Evolutionary conservation across 2,329 filamentous ascomycete species (phyloP), one percentile per base, ranked within the genome.

Genomic region (Fusarium gaditjirri): DNA sequence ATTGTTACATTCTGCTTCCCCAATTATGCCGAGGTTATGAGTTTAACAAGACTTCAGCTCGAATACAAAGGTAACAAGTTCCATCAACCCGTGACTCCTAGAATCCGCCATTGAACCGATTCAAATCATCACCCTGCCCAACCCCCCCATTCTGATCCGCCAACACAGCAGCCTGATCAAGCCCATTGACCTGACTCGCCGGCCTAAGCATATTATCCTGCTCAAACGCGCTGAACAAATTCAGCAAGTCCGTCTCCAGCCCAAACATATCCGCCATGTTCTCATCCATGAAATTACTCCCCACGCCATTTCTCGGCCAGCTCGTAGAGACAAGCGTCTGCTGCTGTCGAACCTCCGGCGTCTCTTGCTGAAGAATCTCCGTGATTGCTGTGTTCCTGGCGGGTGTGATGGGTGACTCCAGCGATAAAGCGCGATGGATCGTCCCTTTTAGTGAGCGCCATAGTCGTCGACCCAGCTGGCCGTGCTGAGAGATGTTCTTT

Each of bases 181-280:
- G n/a, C 14, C 41, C 52, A 10, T 39, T 46, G 8, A 46, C 17
- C 43, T 58, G 59, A 10, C 35, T 21, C 27, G 17, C 31, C 19
- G 49, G 33, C 25, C 53, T 58, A 6, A 61, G 19, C 41, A 61
- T 59, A 14, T 47, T 59, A 21, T 61, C 59, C 12, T 65, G 47
- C 36, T 65, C 62, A 42, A 65, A 65, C 4, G 62, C 62, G 33
- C 47, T 65, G 10, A 65, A 65, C 9, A 65, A 14, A 36, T 65
- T 65, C 21, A 65, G 3, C 16, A 65, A 16, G n/a, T 65, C 62
- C 1, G 62, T 56, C 25, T 65, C 62, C 31, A 65, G 13, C 2
- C 62, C 62, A 47, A 65, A 65, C 43, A 55, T 47, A 6, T 64
- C 58, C 0, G 58, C 19, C 31, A 56, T 35, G 6, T 53, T 19